Conservation (phyloP, 371 early-diverging fungal genomes). For the Mortierella sp. region DNA sequence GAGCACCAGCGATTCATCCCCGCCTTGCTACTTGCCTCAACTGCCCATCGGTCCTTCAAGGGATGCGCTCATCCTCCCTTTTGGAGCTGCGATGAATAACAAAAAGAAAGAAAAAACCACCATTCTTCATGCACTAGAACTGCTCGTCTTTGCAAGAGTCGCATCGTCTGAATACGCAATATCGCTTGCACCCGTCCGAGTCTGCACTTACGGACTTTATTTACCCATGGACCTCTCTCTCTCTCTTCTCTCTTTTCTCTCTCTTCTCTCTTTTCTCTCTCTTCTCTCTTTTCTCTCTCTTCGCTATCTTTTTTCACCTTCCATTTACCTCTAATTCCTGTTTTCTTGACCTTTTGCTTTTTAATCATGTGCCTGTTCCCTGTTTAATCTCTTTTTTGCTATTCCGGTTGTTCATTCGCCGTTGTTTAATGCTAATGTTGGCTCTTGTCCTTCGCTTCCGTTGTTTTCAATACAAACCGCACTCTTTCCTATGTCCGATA, state of each 20-base stretch:
- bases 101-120: no score
- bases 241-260: neutral
- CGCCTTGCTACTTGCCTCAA: neutral
- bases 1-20: neutral
- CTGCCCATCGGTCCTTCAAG: neutral
- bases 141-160: no score
- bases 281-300: neutral
- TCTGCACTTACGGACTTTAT: neutral
- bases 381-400: neutral
- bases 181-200: no score
- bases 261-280: neutral
- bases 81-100: no score
- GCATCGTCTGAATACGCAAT: no score
- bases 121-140: no score
- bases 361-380: neutral
- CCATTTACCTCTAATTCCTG: neutral
- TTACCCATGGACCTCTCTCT: no score
- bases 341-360: neutral
- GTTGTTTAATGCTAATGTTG: neutral
- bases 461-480: neutral
- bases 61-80: no score
- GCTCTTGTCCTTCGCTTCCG: neutral
- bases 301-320: neutral
- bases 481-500: no score
- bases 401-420: neutral